These are phyloP conservation scores for Cyphellophora europaea DNA, from an alignment of 2,329 filamentous ascomycete species.

Conservation along the genomic window DNA sequence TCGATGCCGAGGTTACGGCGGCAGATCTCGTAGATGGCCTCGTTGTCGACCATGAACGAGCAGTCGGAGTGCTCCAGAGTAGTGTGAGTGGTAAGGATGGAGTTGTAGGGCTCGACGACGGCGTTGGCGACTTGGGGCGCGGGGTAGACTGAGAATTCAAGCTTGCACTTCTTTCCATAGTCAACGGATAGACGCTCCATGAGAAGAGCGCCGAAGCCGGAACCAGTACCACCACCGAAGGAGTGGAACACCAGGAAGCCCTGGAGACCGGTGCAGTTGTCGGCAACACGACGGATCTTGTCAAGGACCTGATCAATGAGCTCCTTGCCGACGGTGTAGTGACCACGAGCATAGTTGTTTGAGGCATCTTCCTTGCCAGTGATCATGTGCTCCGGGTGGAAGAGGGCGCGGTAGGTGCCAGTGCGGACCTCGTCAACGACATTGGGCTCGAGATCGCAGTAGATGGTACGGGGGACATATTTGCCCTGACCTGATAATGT, in stretches of 20 bases:
- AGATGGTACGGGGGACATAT: conserved; percentile 97
- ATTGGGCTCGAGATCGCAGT: conserved; percentile 99
- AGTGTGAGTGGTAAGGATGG: conserved; percentile 96
- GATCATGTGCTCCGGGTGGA: conserved; percentile 99
- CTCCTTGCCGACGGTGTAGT: conserved; percentile 99
- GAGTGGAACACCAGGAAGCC: conserved; percentile 99
- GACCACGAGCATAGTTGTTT: conserved; percentile 99
- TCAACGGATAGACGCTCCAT: conserved; percentile 97
- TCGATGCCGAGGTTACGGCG: conserved; percentile 93
- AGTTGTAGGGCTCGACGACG: conserved; percentile 99
- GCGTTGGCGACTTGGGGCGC: conserved; percentile 94
- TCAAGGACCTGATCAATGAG: conserved; percentile 96
- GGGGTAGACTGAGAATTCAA: conserved; percentile 99
- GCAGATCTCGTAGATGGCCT: conserved; percentile 99
- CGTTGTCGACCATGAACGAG: conserved; percentile 99
- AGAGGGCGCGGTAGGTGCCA: conserved; percentile 88
- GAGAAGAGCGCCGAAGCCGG: conserved; percentile 93
- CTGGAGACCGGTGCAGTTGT: conserved; percentile 96
- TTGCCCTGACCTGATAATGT: conserved; percentile 73
- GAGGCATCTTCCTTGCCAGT: conserved; percentile 99
- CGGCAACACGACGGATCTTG: conserved; percentile 93
- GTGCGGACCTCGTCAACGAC: conserved; percentile 99
- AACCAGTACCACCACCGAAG: conserved; percentile 97
- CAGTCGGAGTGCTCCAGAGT: conserved; percentile 99
- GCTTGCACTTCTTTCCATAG: conserved; percentile 99